phyloP scores from a whole-genome alignment of 176 grass and related monocot genomes.

The Oryza officinalis region DNA sequence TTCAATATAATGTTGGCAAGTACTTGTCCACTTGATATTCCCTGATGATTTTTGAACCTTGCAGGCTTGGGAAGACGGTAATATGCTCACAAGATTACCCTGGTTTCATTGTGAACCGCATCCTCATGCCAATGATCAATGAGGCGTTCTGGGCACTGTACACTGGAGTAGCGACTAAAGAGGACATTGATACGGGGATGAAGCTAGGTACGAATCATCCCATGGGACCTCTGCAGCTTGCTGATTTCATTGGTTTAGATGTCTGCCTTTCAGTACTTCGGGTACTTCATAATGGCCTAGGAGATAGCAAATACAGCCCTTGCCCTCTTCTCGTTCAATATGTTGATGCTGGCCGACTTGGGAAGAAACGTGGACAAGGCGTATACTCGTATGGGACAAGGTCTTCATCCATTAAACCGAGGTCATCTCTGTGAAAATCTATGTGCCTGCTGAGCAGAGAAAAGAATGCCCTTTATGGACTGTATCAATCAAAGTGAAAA shows the following conservation, averaged over 20 bases:
- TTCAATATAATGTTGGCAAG: background rate
- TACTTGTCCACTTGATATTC: background rate
- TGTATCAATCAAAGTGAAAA: background rate
- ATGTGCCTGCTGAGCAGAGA: background rate
- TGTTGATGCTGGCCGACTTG: constrained; percentile 86
- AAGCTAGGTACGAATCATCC: constrained; percentile 95
- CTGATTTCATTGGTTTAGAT: constrained; percentile 92
- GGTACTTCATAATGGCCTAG: constrained; percentile 78
- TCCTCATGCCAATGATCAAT: constrained; percentile 96
- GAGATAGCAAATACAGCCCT: constrained; percentile 90
- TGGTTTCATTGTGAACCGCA: constrained; percentile 94
- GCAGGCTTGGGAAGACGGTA: constrained; percentile 79
- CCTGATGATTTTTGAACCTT: constrained; percentile 19
- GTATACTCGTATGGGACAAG: constrained; percentile 68
- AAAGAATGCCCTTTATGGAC: background rate
- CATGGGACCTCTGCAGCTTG: constrained; percentile 88
- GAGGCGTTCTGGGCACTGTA: constrained; percentile 86
- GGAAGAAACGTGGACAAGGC: constrained; percentile 74
- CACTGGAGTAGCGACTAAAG: constrained; percentile 85
- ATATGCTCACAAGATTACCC: constrained; percentile 92
- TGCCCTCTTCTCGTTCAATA: constrained; percentile 93
- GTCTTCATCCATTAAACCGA: constrained; percentile 36
- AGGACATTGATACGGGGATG: constrained; percentile 92
- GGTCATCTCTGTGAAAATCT: constrained; percentile 50
- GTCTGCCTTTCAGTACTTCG: constrained; percentile 88